Evolutionary conservation across 1,284 basidiomycete genomes (phyloP), one percentile per base, ranked within the genome.

Genomic region (Apiotrichum akiyoshidainum): DNA sequence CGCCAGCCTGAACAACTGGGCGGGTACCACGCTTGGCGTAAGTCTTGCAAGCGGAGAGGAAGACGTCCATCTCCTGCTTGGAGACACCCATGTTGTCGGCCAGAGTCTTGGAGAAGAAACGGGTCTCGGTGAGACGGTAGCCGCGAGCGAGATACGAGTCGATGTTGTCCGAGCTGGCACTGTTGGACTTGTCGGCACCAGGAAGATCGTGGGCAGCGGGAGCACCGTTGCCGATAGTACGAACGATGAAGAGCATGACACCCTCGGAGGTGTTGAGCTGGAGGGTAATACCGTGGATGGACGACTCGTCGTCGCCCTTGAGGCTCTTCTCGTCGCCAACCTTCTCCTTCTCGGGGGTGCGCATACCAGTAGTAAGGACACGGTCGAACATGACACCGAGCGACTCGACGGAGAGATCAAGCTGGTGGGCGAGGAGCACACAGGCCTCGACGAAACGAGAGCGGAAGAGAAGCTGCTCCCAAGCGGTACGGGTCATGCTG

Each of bases 311-410:
- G 55, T 76, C 75, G 13, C 40, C 35, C 37, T 61, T 62, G 21
- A 60, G 46, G 46, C 57, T 59, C 59, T 68, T 68, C 52, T 67
- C 62, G 48, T 72, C 65, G 40, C 58, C 11, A 16, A 11, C 49
- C 16, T 44, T 50, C 35, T 67, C 54, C n/a, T 52, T 40, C 12
- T 34, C 33, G n/a, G 22, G 40, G 46, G 58, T 33, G 45, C 68
- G 65, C 12, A 79, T 80, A 41, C 80, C 80, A 19, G 80, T 81
- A 8, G 77, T 78, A 26, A 81, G 67, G 21, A 81, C 78, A 52
- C 78, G 78, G 67, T 81, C 80, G 65, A 81, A 81, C 59, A 93
- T 79, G 35, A 81, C 81, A 5, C 92, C 90, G 53, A 93, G 81
- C 34, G 77, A 71, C 60, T 80, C 75, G 51, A 81, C 71, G 0